Conservation (phyloP, 2,329 filamentous ascomycete species). For the Exserohilum turcica region DNA sequence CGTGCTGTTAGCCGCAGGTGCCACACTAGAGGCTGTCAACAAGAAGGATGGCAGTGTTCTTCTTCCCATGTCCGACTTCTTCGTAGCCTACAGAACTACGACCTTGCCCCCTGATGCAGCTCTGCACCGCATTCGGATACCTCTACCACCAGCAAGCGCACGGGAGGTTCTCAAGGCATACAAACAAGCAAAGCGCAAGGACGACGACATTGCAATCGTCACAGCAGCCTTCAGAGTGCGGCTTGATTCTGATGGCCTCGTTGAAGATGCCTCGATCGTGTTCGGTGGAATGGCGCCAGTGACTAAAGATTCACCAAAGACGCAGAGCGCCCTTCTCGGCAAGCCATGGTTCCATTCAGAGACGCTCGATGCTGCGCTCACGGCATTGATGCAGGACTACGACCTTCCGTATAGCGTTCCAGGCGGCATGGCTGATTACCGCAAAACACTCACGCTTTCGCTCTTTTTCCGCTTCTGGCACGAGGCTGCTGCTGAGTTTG, state of each 20-base stretch:
- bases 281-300: constrained; percentile 94
- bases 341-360: constrained; percentile 78
- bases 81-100: constrained; percentile 85
- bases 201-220: constrained; percentile 97
- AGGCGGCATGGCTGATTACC: constrained; percentile 94
- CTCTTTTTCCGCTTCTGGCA: constrained; percentile 99
- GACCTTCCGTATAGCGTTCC: constrained; percentile 85
- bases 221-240: constrained; percentile 80
- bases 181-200: constrained; percentile 94
- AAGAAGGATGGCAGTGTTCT: constrained; percentile 64
- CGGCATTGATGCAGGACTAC: constrained; percentile 80
- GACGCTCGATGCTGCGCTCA: constrained; percentile 85
- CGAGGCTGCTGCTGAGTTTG: constrained; percentile 72
- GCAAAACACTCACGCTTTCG: constrained; percentile 83
- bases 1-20: constrained; percentile 83
- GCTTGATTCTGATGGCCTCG: constrained; percentile 68
- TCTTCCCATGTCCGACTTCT: constrained; percentile 80
- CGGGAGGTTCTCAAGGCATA: constrained; percentile 85
- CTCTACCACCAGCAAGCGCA: constrained; percentile 65
- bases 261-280: constrained; percentile 76
- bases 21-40: constrained; percentile 75
- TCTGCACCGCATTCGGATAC: constrained; percentile 81
- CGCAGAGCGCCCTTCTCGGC: constrained; percentile 73
- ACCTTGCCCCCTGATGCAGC: constrained; percentile 78
- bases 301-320: constrained; percentile 78